Evolutionary conservation across 1,139 yeast species (phyloP).

Genomic region (Groenewaldozyma auringiensis): DNA sequence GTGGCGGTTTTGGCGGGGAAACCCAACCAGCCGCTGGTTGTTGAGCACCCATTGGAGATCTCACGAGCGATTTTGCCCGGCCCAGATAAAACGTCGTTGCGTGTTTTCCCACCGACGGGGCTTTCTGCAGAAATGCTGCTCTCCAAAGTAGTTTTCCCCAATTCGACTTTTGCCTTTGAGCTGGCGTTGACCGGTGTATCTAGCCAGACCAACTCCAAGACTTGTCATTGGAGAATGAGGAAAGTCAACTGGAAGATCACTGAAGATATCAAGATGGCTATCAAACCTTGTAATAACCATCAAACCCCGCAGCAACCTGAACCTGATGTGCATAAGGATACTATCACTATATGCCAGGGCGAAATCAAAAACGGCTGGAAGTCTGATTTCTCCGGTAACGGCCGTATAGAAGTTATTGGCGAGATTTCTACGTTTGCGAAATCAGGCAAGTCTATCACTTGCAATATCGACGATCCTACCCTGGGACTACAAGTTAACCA

Average conservation of each 20-base stretch:
- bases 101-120: constrained; percentile 94
- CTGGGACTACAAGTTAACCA: constrained; percentile 73
- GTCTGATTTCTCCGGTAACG: constrained; percentile 71
- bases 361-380: constrained; percentile 91
- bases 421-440: constrained; percentile 33
- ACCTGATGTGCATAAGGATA: constrained; percentile 35
- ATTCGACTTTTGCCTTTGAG: constrained; percentile 76
- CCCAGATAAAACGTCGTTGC: constrained; percentile 74
- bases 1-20: constrained; percentile 40
- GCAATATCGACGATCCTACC: constrained; percentile 77
- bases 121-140: constrained; percentile 78
- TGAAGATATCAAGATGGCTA: constrained; percentile 59
- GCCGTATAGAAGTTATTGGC: constrained; percentile 59
- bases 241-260: constrained; percentile 87
- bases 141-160: constrained; percentile 86
- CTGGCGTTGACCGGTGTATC: constrained; percentile 74
- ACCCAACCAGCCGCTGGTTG: constrained; percentile 29
- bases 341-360: constrained; percentile 64
- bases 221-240: constrained; percentile 87
- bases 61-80: constrained; percentile 74
- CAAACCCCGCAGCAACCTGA: constrained; percentile 9
- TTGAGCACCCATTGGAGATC: constrained; percentile 63
- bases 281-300: constrained; percentile 23
- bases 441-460: constrained; percentile 53
- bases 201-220: constrained; percentile 19